Evolutionary conservation across 768 basidiomycete genomes (phyloP).

Genomic region (Mrakia blollopis): DNA sequence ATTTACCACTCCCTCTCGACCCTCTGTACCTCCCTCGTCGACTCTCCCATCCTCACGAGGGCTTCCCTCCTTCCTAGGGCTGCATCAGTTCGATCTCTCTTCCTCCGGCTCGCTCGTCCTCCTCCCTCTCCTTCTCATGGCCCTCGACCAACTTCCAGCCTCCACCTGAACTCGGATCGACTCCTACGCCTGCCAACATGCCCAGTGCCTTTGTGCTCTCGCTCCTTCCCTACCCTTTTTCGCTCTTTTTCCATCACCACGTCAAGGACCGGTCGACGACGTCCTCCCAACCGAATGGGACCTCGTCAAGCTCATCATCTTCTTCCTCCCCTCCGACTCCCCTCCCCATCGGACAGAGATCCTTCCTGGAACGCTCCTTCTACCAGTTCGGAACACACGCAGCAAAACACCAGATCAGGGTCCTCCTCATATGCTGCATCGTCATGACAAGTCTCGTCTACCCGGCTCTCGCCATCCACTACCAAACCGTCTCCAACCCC

Average conservation of each 20-base stretch:
- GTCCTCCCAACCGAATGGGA: background rate
- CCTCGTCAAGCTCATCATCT: background rate
- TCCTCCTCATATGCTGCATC: constrained; percentile 78
- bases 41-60: background rate
- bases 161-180: background rate
- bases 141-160: no score
- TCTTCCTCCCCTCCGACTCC: background rate
- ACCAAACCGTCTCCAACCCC: constrained; percentile 25
- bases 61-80: background rate
- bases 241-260: constrained; percentile 3
- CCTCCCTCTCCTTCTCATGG: background rate
- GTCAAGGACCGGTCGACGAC: background rate
- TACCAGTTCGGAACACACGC: constrained; percentile 23
- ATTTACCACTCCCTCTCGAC: background rate
- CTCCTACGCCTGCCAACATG: background rate
- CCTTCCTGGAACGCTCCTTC: constrained; percentile 20
- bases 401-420: constrained; percentile 58
- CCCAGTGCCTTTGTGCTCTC: constrained; percentile 27
- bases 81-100: background rate
- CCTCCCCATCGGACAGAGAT: constrained; percentile 3
- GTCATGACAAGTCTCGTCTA: constrained; percentile 86
- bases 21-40: background rate
- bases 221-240: constrained; percentile 26
- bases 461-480: constrained; percentile 77
- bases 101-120: background rate